Percentiles rank a stretch among this genome's conserved stretches.
phyloP scores from a whole-genome alignment of 805 yeast genomes.

The Barnettozyma sp. region DNA sequence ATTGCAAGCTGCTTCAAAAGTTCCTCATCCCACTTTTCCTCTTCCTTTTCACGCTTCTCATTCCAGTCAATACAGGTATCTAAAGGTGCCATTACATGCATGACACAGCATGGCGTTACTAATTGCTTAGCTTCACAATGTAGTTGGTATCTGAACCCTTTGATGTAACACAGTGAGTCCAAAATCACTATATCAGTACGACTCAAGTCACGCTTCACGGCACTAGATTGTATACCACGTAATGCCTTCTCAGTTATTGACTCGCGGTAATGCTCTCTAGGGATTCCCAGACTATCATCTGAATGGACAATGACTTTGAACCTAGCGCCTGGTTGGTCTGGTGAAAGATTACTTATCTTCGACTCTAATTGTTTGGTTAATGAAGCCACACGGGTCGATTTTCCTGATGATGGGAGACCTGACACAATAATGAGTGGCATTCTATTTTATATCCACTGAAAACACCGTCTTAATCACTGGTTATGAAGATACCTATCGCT shows the following conservation, averaged over 20 bases:
- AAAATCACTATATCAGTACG: conserved; percentile 68
- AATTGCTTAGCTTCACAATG: conserved; percentile 88
- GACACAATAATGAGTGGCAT: conserved; percentile 86
- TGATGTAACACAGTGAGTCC: conserved; percentile 83
- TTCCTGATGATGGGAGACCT: conserved; percentile 84
- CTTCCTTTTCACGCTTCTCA: conserved; percentile 17
- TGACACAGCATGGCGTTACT: conserved; percentile 73
- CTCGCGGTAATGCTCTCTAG: conserved; percentile 60
- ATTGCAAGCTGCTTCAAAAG: conserved; percentile 63
- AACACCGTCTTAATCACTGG: too few relatives aligned
- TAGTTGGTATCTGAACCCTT: conserved; percentile 91
- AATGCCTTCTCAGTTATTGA: conserved; percentile 73
- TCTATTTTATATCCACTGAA: too few relatives aligned
- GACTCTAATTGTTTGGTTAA: conserved; percentile 42
- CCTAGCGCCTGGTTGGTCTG: conserved; percentile 44
- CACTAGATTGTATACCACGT: conserved; percentile 80
- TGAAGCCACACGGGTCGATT: conserved; percentile 62
- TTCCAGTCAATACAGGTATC: conserved; percentile 64
- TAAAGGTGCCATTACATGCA: conserved; percentile 68
- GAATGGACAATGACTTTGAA: conserved; percentile 60
- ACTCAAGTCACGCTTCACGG: conserved; percentile 75
- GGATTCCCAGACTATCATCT: conserved; percentile 72
- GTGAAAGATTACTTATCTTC: conserved; percentile 34
- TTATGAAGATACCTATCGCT: too few relatives aligned
- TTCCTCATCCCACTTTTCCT: conserved; percentile 54